These are phyloP conservation scores for Flaveria linearis DNA, from an alignment of 129 eudicot genomes.

Conservation along the genomic window DNA sequence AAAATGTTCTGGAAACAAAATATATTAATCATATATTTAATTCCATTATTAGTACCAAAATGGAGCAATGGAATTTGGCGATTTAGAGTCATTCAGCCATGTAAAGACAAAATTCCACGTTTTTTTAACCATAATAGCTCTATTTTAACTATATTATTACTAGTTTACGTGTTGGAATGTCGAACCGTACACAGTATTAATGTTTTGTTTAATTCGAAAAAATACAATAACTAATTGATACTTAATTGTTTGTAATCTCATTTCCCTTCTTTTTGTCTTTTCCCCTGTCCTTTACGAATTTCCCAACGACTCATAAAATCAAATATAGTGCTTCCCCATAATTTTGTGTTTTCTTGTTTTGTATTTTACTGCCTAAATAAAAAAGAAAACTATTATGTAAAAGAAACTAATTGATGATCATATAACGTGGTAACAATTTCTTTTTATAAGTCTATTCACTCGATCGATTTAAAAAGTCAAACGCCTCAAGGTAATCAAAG, in stretches of 20 bases:
- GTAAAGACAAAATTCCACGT: slow-evolving; percentile 1
- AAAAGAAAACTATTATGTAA: background rate
- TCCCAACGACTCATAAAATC: slow-evolving; percentile 6
- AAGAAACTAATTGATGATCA: background rate
- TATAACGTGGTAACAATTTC: background rate
- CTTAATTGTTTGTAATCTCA: slow-evolving; percentile 18
- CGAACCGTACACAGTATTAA: background rate
- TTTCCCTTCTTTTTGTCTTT: slow-evolving; percentile 29
- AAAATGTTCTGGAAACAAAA: background rate
- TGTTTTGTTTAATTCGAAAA: background rate
- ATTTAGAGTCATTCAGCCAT: background rate
- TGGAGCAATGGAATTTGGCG: background rate
- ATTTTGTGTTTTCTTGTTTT: slow-evolving; percentile 17
- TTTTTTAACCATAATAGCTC: background rate
- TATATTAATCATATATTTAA: background rate
- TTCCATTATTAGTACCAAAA: background rate
- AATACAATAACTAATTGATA: background rate
- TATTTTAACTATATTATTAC: background rate
- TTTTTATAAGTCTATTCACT: too few relatives aligned
- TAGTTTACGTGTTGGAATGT: slow-evolving; percentile 1
- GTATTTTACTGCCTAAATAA: background rate
- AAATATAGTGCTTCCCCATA: slow-evolving; percentile 2
- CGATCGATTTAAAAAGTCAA: too few relatives aligned
- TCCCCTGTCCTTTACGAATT: slow-evolving; percentile 7
- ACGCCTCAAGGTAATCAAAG: too few relatives aligned